Conservation (phyloP, 2,329 filamentous ascomycete genomes). For the Colletotrichum lupini region DNA sequence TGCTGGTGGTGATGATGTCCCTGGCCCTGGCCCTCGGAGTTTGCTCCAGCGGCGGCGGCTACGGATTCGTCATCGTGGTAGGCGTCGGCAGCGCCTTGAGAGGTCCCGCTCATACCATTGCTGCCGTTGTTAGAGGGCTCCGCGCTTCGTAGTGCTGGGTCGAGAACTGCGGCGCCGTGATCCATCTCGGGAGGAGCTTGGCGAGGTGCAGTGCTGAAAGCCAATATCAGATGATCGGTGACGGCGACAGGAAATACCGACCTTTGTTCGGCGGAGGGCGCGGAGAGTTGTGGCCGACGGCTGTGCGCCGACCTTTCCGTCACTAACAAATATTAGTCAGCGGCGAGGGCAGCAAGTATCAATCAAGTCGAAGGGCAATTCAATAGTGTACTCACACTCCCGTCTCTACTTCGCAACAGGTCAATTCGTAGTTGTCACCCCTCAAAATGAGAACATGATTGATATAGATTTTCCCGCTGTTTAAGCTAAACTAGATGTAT, state of each 20-base stretch:
- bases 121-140: slow-evolving; percentile 5
- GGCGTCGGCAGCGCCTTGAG: not conserved
- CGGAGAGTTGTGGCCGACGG: not conserved
- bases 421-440: too few species aligned
- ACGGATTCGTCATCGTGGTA: slow-evolving; percentile 4
- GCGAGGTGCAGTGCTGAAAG: slow-evolving; percentile 10
- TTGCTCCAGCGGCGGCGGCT: not conserved
- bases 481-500: slow-evolving; percentile 1
- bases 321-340: slow-evolving; percentile 27
- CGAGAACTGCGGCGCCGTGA: slow-evolving; percentile 27
- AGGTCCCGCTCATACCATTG: not conserved
- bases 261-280: slow-evolving; percentile 3
- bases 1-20: slow-evolving; percentile 5
- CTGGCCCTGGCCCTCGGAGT: not conserved
- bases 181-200: slow-evolving; percentile 24
- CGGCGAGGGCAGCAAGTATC: not conserved
- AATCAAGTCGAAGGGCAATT: not conserved
- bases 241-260: slow-evolving; percentile 34
- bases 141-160: slow-evolving; percentile 30
- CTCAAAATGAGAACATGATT: not conserved
- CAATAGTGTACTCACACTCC: not conserved
- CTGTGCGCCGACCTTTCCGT: slow-evolving; percentile 32
- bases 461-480: not conserved
- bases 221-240: slow-evolving; percentile 31
- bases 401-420: not conserved